These are phyloP conservation scores for Lepidium campestre DNA, from an alignment of 441 rosid species.

Conservation along the genomic window DNA sequence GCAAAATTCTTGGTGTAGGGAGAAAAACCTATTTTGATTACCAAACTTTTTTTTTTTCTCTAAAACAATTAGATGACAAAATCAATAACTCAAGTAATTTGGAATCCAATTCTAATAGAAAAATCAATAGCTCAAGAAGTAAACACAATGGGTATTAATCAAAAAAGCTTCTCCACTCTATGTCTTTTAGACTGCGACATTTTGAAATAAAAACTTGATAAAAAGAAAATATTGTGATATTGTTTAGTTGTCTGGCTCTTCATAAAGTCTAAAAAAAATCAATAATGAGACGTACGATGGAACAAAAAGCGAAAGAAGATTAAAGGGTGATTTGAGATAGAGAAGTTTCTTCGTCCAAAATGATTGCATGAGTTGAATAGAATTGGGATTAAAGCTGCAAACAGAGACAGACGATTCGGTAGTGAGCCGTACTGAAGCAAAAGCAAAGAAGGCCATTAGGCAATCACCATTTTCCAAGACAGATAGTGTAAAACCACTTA, in stretches of 20 bases:
- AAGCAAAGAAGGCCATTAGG: slow-evolving; percentile 12
- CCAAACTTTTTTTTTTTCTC: too few relatives aligned
- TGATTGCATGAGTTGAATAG: slow-evolving; percentile 27
- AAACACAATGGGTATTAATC: too few relatives aligned
- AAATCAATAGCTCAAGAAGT: too few relatives aligned
- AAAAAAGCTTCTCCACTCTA: too few relatives aligned
- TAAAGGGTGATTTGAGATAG: not conserved
- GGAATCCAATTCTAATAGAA: too few relatives aligned
- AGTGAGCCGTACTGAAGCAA: slow-evolving; percentile 15
- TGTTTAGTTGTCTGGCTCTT: not conserved
- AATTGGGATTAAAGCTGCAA: slow-evolving; percentile 24
- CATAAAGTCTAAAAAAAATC: not conserved
- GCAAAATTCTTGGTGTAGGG: too few relatives aligned
- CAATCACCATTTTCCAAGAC: slow-evolving; percentile 27
- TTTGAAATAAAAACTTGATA: not conserved
- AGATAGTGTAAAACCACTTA: slow-evolving; percentile 20
- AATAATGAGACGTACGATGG: slow-evolving; percentile 5
- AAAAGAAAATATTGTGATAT: not conserved
- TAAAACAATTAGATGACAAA: too few relatives aligned
- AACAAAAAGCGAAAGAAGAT: slow-evolving; percentile 14
- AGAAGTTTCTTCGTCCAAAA: slow-evolving; percentile 22
- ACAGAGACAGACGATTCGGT: not conserved
- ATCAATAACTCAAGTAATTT: too few relatives aligned
- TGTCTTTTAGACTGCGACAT: not conserved
- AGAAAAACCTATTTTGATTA: too few relatives aligned